These are phyloP conservation scores for Suhomyces faveliae DNA, from an alignment of 805 yeast genomes.

Conservation along the genomic window DNA sequence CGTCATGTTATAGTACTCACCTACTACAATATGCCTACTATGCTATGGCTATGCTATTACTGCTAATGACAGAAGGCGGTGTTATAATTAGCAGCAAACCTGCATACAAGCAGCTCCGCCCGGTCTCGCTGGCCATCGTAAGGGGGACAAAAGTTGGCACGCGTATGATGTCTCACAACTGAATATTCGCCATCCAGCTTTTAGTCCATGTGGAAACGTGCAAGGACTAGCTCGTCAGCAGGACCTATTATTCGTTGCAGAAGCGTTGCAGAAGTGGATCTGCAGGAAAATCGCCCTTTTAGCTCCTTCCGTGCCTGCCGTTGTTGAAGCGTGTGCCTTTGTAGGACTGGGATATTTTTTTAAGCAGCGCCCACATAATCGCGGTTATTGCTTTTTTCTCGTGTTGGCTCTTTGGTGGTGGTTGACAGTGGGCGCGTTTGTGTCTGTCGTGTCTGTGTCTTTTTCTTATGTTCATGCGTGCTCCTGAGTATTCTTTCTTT, in stretches of 20 bases:
- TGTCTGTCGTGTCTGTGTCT: slow-evolving; percentile 5
- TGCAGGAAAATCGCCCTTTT: neutral
- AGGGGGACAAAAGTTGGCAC: neutral
- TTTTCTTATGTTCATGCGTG: neutral
- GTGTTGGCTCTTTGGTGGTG: neutral
- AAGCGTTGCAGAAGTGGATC: neutral
- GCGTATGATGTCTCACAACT: neutral
- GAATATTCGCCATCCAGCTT: neutral
- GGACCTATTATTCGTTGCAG: neutral
- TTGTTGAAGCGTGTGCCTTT: neutral
- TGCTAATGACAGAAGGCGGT: neutral
- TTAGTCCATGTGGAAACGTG: neutral
- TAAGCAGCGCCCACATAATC: neutral
- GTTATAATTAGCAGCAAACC: slow-evolving; percentile 1
- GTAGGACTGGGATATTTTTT: neutral
- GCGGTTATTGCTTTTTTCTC: neutral
- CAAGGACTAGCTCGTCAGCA: neutral
- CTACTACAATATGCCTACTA: too few species aligned
- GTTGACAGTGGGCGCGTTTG: slow-evolving; percentile 4
- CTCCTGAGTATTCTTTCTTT: slow-evolving; percentile 1
- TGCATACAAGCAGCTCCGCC: neutral
- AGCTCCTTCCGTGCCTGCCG: slow-evolving; percentile 2
- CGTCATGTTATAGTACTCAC: too few species aligned
- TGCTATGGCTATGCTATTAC: too few species aligned
- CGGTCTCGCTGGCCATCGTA: neutral